phyloP scores from a whole-genome alignment of 108 stramenopile species.

The Cyclotella kingstonii region DNA sequence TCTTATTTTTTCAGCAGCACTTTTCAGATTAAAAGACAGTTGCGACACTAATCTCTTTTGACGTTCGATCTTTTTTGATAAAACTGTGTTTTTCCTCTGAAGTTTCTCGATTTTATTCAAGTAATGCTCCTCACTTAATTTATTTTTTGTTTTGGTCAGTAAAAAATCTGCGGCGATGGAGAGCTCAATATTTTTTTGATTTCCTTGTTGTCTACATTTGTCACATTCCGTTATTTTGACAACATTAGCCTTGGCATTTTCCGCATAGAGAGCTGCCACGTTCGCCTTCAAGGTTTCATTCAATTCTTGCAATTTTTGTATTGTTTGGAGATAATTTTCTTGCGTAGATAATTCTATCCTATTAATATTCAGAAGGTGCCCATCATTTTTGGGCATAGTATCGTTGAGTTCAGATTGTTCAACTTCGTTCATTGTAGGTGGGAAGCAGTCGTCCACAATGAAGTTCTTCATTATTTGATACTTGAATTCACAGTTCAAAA shows the following conservation, averaged over 20 bases:
- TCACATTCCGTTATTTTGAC: not conserved
- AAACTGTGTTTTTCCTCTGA: slow-evolving; percentile 16
- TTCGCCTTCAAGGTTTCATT: slow-evolving; percentile 30
- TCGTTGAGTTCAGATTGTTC: too few relatives aligned
- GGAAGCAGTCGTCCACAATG: slow-evolving; percentile 1
- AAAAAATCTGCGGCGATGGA: not conserved
- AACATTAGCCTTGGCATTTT: slow-evolving; percentile 1
- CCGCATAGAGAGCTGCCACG: slow-evolving; percentile 20
- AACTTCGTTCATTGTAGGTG: not conserved
- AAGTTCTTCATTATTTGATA: not conserved
- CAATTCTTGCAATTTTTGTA: slow-evolving; percentile 16
- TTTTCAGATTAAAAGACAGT: slow-evolving; percentile 24
- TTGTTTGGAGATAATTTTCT: slow-evolving; percentile 22
- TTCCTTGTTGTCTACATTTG: not conserved
- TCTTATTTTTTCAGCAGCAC: slow-evolving; percentile 32
- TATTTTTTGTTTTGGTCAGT: slow-evolving; percentile 3
- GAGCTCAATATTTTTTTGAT: not conserved
- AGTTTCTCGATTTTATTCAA: slow-evolving; percentile 10
- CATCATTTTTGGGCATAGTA: not conserved
- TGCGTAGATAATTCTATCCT: not conserved
- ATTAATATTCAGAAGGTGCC: not conserved
- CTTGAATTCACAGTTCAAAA: too few relatives aligned
- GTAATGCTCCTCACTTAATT: slow-evolving; percentile 12
- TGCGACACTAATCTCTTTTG: slow-evolving; percentile 28
- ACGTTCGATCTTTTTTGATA: slow-evolving; percentile 7